Evolutionary conservation across 2,329 filamentous ascomycete species (phyloP).

Genomic region (Aaosphaeria pasadenensis): DNA sequence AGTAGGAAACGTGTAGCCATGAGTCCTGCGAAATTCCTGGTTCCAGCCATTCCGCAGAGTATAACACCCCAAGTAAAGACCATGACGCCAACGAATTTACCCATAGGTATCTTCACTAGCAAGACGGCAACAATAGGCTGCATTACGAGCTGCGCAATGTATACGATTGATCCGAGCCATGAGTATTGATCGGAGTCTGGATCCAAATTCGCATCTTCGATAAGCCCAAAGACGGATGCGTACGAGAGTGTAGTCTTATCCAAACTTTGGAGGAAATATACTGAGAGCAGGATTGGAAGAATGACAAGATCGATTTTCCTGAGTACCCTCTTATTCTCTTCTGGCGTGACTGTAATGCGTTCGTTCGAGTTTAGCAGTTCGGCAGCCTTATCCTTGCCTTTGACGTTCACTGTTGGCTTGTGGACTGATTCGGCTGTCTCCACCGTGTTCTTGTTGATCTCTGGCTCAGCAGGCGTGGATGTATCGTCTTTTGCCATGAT

Average conservation of each 20-base stretch:
- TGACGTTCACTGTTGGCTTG: conserved; percentile 10
- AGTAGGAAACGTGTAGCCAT: conserved; percentile 63
- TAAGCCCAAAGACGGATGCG: conserved; percentile 62
- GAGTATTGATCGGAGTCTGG: conserved; percentile 52
- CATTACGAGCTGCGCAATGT: conserved; percentile 54
- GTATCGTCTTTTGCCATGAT: conserved; percentile 14
- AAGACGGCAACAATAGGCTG: conserved; percentile 53
- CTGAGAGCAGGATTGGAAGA: conserved; percentile 55
- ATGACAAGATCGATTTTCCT: conserved; percentile 51
- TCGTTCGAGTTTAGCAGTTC: conserved; percentile 48
- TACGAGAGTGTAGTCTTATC: conserved; percentile 63
- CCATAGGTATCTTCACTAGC: conserved; percentile 59
- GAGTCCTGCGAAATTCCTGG: conserved; percentile 58
- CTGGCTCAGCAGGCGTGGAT: conserved; percentile 1
- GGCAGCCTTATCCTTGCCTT: conserved; percentile 47
- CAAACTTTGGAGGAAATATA: conserved; percentile 62
- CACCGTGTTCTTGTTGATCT: conserved; percentile 19
- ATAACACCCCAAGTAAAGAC: conserved; percentile 54
- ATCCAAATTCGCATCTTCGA: conserved; percentile 55
- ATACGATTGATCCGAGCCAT: conserved; percentile 53
- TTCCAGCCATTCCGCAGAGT: conserved; percentile 61
- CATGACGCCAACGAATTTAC: conserved; percentile 56
- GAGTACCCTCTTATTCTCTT: conserved; percentile 52
- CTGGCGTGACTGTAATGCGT: conserved; percentile 48
- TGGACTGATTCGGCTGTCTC: conserved; percentile 24